Evolutionary conservation across 805 yeast species (phyloP), one percentile per base, ranked within the genome.

Genomic region (Candida nitratophila): DNA sequence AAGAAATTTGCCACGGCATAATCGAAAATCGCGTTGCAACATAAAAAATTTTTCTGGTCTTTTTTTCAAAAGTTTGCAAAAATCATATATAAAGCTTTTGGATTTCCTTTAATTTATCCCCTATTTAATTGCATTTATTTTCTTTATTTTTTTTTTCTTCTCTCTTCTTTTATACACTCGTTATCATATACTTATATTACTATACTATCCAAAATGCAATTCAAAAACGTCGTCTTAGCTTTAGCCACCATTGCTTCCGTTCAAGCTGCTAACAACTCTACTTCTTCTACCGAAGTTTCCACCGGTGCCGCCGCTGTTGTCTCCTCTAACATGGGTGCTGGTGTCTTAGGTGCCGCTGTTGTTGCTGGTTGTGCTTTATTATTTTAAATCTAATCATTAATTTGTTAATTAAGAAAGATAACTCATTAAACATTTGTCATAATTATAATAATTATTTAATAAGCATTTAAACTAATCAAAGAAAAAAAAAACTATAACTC

Each of bases 331-430:
- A 71, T 75, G 63, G 80, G 81, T 69, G 84, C 87, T 63, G 82
- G 85, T 70, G 77, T 80, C 63, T 70, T 82, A 59, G 90, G 88
- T 77, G 89, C 86, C 59, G 86, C 82, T 64, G 86, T 84, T 56
- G 90, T 89, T 55, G 90, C 89, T 61, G 90, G 87, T 76, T 81
- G 82, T 44, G 69, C 70, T 57, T 55, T 65, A 48, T 59, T 65
- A 31, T 39, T 39, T 29, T 39, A 39, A 39, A 33, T 24, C 27
- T 24, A 24, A 24, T 24, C 10, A 24, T 24, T n/a, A 24, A 24
- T 39, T 31, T 6, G 15, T 30, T 26, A 20, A 19, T 15, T 9
- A 29, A 9, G 12, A 29, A 29, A 11, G 14, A 11, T 10, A 29
- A 11, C 32, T 10, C 12, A 29, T 11, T 29, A 29, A 29, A 29